Evolutionary conservation across 805 yeast genomes (phyloP).

Genomic region (Teunomyces aglyptinius): DNA sequence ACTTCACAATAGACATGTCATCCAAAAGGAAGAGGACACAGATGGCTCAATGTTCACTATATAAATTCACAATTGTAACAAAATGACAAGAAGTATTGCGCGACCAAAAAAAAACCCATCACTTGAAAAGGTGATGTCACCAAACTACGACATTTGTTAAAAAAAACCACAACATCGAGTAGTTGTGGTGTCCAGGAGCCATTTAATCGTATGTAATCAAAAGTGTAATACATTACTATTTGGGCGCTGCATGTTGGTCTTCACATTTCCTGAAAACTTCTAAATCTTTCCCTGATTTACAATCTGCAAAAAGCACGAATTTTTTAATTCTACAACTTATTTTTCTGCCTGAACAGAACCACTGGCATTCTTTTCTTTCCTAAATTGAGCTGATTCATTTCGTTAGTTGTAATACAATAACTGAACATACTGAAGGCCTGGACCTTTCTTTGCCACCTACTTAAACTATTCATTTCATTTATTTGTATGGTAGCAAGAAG

Average conservation of each 20-base stretch:
- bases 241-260: too few species aligned
- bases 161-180: too few species aligned
- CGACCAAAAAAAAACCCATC: background rate
- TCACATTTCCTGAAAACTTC: background rate
- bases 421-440: background rate
- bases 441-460: conserved; percentile 1
- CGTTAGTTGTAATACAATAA: background rate
- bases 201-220: too few species aligned
- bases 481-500: conserved; percentile 1
- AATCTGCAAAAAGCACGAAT: background rate
- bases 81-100: background rate
- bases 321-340: background rate
- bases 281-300: background rate
- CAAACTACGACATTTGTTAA: too few species aligned
- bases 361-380: conserved; percentile 1
- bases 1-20: background rate
- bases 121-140: too few species aligned
- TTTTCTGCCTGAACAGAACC: background rate
- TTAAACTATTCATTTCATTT: background rate
- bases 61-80: background rate
- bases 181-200: too few species aligned
- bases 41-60: background rate
- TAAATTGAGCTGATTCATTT: background rate
- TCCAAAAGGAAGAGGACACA: background rate
- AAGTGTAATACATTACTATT: too few species aligned